phyloP scores from a whole-genome alignment of 108 stramenopile genomes.

The Skeletonema grethae region DNA sequence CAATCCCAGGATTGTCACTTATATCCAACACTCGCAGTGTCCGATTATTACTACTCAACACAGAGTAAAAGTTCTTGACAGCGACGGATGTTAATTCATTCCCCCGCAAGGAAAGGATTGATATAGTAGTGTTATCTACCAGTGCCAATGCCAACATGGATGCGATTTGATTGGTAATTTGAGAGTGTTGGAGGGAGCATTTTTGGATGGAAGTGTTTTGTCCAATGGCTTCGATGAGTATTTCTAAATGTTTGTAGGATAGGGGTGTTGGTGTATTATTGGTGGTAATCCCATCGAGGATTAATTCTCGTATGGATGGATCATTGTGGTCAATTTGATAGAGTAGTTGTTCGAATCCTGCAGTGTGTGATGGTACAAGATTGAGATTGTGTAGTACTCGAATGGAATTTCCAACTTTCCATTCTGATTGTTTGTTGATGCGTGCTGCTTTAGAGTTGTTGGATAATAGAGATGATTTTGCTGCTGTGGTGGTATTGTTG shows the following conservation, averaged over 20 bases:
- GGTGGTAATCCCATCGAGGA: conserved; percentile 31
- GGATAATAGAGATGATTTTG: no score
- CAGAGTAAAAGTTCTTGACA: conserved; percentile 24
- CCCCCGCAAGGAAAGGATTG: conserved; percentile 18
- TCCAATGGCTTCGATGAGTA: conserved; percentile 24
- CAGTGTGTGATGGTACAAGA: conserved; percentile 13
- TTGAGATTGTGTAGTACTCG: conserved; percentile 11
- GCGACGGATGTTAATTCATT: conserved; percentile 15
- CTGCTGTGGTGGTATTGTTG: background rate
- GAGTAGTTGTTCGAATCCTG: background rate
- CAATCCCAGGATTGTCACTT: conserved; percentile 18
- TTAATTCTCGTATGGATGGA: conserved; percentile 13
- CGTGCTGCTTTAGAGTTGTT: background rate
- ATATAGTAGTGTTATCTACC: conserved; percentile 25
- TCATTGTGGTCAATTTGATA: conserved; percentile 22
- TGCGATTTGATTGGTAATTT: conserved; percentile 26
- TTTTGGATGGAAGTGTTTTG: conserved; percentile 20
- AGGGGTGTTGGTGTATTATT: background rate
- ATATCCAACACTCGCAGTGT: conserved; percentile 31
- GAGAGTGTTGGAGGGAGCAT: conserved; percentile 31
- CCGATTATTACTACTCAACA: conserved; percentile 14
- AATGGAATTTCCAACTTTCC: conserved; percentile 24
- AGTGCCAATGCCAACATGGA: conserved; percentile 25
- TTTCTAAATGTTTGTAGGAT: conserved; percentile 2
- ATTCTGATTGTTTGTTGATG: background rate